Evolutionary conservation across 1,139 yeast genomes (phyloP).

Genomic region (Suhomyces terraborum): DNA sequence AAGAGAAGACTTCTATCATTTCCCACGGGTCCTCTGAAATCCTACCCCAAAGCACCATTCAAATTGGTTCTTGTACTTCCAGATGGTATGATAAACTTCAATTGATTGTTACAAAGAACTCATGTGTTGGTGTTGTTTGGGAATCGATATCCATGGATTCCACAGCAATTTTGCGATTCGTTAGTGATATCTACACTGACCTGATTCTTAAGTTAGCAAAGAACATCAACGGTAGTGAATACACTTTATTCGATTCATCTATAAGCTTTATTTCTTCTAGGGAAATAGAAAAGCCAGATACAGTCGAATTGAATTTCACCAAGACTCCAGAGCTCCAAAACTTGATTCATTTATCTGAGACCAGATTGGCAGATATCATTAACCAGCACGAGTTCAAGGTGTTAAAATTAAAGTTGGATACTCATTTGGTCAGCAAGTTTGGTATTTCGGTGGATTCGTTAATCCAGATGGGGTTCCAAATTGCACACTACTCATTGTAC

Average conservation of each 20-base stretch:
- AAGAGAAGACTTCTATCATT: conserved; percentile 50
- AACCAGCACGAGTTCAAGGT: conserved; percentile 67
- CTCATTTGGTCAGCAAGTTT: conserved; percentile 51
- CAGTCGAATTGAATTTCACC: conserved; percentile 47
- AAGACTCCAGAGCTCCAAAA: conserved; percentile 48
- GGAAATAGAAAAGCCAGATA: conserved; percentile 45
- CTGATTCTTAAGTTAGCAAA: conserved; percentile 70
- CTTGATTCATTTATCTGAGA: conserved; percentile 69
- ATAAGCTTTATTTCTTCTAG: conserved; percentile 41
- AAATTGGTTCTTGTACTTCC: conserved; percentile 73
- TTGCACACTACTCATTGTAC: conserved; percentile 71
- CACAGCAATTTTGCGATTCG: conserved; percentile 70
- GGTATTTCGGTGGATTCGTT: conserved; percentile 65
- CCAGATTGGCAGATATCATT: conserved; percentile 72
- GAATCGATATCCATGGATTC: conserved; percentile 77
- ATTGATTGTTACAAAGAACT: conserved; percentile 64
- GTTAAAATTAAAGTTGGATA: conserved; percentile 41
- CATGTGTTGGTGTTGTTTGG: conserved; percentile 79
- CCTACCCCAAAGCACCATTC: conserved; percentile 55
- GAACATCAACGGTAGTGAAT: conserved; percentile 70
- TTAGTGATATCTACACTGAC: conserved; percentile 76
- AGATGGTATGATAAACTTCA: conserved; percentile 82
- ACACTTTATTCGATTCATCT: conserved; percentile 57
- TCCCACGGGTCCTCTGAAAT: conserved; percentile 67
- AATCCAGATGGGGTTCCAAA: conserved; percentile 67